Conservation (phyloP, 352 stramenopile genomes). For the Globisporangium lucens region DNA sequence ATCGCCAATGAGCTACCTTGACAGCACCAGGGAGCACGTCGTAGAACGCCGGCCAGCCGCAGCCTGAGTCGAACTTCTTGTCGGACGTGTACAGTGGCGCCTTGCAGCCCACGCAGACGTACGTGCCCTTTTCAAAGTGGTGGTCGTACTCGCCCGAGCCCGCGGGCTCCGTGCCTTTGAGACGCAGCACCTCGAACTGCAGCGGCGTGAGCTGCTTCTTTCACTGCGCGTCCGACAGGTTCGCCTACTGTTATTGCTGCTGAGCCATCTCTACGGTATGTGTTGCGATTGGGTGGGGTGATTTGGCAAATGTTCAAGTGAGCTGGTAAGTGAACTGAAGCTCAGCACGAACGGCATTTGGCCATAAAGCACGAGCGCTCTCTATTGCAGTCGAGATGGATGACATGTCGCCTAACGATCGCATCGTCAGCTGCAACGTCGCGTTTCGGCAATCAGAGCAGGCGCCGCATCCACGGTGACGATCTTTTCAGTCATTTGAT, state of each 20-base stretch:
- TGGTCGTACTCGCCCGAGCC: conserved; percentile 90
- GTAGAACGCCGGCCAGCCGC: conserved; percentile 89
- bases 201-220: conserved; percentile 66
- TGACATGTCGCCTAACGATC: background rate
- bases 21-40: conserved; percentile 86
- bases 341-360: no score
- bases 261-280: background rate
- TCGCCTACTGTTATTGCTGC: conserved; percentile 8
- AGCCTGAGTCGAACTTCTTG: conserved; percentile 89
- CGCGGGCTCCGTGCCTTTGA: conserved; percentile 87
- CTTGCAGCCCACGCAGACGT: conserved; percentile 86
- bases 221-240: conserved; percentile 68
- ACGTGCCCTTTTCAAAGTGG: conserved; percentile 76
- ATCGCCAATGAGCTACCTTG: conserved; percentile 34
- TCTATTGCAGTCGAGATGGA: background rate
- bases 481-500: background rate
- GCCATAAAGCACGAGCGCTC: no score
- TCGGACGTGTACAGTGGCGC: conserved; percentile 82
- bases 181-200: conserved; percentile 84
- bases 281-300: background rate
- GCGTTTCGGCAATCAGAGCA: conserved; percentile 8
- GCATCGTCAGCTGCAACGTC: background rate
- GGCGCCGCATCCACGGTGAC: background rate
- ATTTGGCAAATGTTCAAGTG: background rate
- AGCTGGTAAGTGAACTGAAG: no score